Percentiles rank a stretch among this genome's conserved stretches.
These are phyloP conservation scores for Pythium phragmiticola DNA, from an alignment of 352 stramenopile genomes.

Conservation along the genomic window DNA sequence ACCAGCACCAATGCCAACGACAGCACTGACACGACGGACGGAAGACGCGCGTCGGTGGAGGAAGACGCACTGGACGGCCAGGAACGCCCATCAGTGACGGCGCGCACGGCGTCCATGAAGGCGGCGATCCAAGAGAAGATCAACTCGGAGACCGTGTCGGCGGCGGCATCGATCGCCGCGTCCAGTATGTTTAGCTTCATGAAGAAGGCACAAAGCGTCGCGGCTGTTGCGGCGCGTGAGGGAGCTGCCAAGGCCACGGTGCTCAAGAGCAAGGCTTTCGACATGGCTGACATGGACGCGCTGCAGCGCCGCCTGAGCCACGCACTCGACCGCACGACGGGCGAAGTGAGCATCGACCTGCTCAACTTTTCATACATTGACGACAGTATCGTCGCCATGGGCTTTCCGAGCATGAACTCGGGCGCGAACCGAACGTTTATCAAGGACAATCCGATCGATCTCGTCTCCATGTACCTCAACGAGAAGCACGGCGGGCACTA, in stretches of 20 bases:
- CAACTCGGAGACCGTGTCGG: constrained; percentile 68
- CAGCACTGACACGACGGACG: not conserved
- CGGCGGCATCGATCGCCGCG: constrained; percentile 57
- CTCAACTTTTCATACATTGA: constrained; percentile 93
- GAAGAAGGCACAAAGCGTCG: constrained; percentile 80
- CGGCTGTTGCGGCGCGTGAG: constrained; percentile 66
- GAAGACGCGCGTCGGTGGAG: not conserved
- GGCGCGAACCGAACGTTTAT: constrained; percentile 72
- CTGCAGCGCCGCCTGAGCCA: constrained; percentile 79
- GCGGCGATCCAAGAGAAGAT: constrained; percentile 58
- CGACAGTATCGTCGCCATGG: constrained; percentile 88
- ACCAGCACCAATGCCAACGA: not conserved
- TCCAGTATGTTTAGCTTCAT: constrained; percentile 82
- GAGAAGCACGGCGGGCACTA: constrained; percentile 93
- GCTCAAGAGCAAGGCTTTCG: constrained; percentile 72
- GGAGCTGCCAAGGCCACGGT: constrained; percentile 68
- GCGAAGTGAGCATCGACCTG: constrained; percentile 80
- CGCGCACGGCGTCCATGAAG: constrained; percentile 49
- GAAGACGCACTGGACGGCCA: not conserved
- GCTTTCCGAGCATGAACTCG: constrained; percentile 88
- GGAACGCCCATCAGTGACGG: constrained; percentile 17
- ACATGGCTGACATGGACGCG: constrained; percentile 85
- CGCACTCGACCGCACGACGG: constrained; percentile 72
- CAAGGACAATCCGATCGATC: constrained; percentile 87
- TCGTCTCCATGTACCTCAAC: constrained; percentile 94